These are phyloP conservation scores for Collybiopsis confluens DNA, from an alignment of 768 basidiomycete species.

Conservation along the genomic window DNA sequence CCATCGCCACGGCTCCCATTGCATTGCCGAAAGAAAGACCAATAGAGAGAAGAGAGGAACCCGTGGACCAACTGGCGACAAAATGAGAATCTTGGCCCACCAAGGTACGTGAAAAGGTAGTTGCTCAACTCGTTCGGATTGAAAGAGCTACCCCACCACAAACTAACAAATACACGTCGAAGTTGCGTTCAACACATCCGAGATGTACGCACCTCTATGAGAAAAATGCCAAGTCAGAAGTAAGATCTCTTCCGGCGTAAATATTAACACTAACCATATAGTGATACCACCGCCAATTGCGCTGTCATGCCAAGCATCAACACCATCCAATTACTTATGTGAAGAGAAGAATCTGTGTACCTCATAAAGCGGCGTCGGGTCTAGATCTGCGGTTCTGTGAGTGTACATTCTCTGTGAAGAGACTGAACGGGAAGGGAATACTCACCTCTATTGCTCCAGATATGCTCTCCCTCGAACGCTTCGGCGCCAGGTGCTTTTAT, in stretches of 20 bases:
- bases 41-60: constrained; percentile 18
- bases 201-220: too few species aligned
- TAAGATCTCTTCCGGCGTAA: too few species aligned
- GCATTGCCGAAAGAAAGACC: constrained; percentile 20
- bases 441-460: constrained; percentile 5
- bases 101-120: not conserved
- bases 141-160: constrained; percentile 6
- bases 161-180: not conserved
- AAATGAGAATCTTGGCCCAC: not conserved
- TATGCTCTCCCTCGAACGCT: not conserved
- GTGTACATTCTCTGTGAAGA: not conserved
- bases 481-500: constrained; percentile 2
- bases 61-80: constrained; percentile 14
- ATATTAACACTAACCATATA: too few species aligned
- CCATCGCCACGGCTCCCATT: constrained; percentile 17
- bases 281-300: constrained; percentile 6
- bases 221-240: too few species aligned
- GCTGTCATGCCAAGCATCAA: not conserved
- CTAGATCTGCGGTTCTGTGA: not conserved
- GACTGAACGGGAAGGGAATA: not conserved
- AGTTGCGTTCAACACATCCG: too few species aligned
- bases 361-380: not conserved
- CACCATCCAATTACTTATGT: not conserved
- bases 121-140: not conserved
- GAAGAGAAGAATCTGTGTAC: not conserved